Evolutionary conservation across 2,329 filamentous ascomycete genomes (phyloP), one percentile per base, ranked within the genome.

Genomic region (Keithomyces neogunnii): DNA sequence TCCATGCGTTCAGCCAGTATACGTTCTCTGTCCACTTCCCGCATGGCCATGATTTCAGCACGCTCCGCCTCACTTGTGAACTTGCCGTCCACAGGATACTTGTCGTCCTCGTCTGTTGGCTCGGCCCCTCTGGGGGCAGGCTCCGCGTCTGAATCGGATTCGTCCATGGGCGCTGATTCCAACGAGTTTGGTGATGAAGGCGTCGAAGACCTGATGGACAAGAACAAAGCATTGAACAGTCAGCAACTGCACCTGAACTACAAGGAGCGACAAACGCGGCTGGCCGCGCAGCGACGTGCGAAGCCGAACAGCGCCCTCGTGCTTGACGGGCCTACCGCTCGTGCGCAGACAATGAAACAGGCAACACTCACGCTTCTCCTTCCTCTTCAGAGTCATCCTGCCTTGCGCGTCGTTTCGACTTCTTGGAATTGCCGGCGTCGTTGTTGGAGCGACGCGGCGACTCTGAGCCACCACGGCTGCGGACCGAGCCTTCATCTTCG

Each of bases 21-120:
- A 64, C 89, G 83, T 68, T 99, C 93, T 56, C 92, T 86, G 64
- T 95, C 85, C 48, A 97, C 85, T 71, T 97, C 91, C 32, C 90
- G 85, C 79, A 96, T 83, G 51, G 77, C 80, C 78, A 93, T 84
- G 55, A 99, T 93, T 48, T 86, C 76, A 6, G 78, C 78, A 67
- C 88, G 91, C 63, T 93, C 88, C 39, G 81, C 77, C 44, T 82
- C 76, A 58, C 82, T 87, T 60, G 81, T 79, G 66, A 89, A 93
- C 62, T 93, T 84, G 60, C 92, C 91, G 57, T 99, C 93, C 56
- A 96, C 80, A 0, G 92, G 90, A 64, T 95, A 93, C 51, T 86
- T 74, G 62, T 85, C 79, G 50, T 80, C 77, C 51, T 84, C 77
- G 47, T 81, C 77, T 46, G 77, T 76, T 5, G 38, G 50, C 42